Percentiles rank a stretch among this genome's conserved stretches.
These are phyloP conservation scores for Zymoseptoria pseudotritici DNA, from an alignment of 2,329 filamentous ascomycete genomes.

Conservation along the genomic window DNA sequence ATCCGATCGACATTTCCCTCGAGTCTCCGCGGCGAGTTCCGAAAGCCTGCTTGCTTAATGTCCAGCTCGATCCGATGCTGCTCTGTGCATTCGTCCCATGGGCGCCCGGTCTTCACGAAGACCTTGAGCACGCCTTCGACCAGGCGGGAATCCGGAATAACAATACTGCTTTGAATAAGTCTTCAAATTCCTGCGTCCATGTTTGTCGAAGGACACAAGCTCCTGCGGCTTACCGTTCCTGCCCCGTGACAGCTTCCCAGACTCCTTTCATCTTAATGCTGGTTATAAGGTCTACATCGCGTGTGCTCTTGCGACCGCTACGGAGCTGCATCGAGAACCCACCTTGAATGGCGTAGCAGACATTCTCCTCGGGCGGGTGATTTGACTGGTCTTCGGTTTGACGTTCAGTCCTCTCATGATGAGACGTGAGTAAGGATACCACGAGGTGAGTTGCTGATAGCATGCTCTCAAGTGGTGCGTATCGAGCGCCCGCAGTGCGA, in stretches of 20 bases:
- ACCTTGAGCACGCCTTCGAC: slow-evolving; percentile 5
- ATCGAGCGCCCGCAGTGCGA: background rate
- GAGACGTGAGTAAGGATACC: background rate
- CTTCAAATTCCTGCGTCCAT: too few relatives aligned
- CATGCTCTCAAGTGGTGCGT: slow-evolving; percentile 3
- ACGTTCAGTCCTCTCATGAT: too few relatives aligned
- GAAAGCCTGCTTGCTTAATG: slow-evolving; percentile 8
- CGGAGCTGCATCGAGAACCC: slow-evolving; percentile 7
- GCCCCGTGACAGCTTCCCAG: slow-evolving; percentile 2
- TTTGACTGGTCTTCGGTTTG: too few relatives aligned
- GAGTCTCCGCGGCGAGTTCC: background rate
- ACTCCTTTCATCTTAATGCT: slow-evolving; percentile 8
- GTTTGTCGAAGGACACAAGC: too few relatives aligned
- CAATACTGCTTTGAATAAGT: background rate
- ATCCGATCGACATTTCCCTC: slow-evolving; percentile 1
- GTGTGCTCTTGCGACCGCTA: slow-evolving; percentile 5
- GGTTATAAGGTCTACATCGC: slow-evolving; percentile 5
- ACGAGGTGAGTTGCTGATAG: slow-evolving; percentile 2
- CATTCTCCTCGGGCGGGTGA: too few relatives aligned
- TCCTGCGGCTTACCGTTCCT: too few relatives aligned
- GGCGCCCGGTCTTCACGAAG: slow-evolving; percentile 5
- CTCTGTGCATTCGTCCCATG: slow-evolving; percentile 3
- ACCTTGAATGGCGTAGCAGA: slow-evolving; percentile 4
- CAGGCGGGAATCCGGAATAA: slow-evolving; percentile 3
- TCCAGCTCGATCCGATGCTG: slow-evolving; percentile 3